Evolutionary conservation across 371 early-diverging fungal species (phyloP).

Genomic region (Rhizomucor pusillus): DNA sequence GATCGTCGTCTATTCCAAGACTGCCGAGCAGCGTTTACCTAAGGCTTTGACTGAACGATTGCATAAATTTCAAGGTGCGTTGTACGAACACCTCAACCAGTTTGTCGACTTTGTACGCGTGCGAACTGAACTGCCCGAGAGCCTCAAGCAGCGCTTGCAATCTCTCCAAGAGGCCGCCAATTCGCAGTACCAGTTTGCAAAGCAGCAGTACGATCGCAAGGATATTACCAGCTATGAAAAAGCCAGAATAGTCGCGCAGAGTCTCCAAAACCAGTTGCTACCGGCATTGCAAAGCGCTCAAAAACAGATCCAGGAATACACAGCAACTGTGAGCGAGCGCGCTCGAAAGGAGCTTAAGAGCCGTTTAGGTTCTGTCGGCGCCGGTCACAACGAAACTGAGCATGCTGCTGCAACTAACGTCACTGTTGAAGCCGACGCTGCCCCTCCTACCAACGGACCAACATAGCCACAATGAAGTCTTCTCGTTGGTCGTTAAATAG

Average conservation of each 20-base stretch:
- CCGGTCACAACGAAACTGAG: not conserved
- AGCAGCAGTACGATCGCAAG: conserved; percentile 38
- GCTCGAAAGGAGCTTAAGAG: conserved; percentile 23
- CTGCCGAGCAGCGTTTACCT: conserved; percentile 31
- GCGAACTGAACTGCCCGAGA: conserved; percentile 41
- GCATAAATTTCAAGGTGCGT: conserved; percentile 17
- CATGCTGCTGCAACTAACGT: not conserved
- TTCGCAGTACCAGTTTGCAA: conserved; percentile 39
- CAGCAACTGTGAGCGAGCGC: conserved; percentile 14
- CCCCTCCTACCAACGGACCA: no score
- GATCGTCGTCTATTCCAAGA: conserved; percentile 24
- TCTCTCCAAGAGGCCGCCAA: conserved; percentile 38
- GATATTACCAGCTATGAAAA: conserved; percentile 51
- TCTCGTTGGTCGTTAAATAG: not conserved
- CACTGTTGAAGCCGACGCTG: no score
- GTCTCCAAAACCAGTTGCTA: conserved; percentile 48
- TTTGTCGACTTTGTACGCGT: conserved; percentile 33
- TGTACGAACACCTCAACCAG: conserved; percentile 22
- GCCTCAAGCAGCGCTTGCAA: conserved; percentile 40
- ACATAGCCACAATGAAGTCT: not conserved
- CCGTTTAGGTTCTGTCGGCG: conserved; percentile 9
- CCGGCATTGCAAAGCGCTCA: conserved; percentile 51
- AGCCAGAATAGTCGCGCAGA: conserved; percentile 41
- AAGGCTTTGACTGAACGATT: conserved; percentile 20
- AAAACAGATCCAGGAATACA: conserved; percentile 26